Percentiles rank a stretch among this genome's conserved stretches.
Conservation (phyloP, 352 stramenopile species). For the Pythium dissotocum region DNA sequence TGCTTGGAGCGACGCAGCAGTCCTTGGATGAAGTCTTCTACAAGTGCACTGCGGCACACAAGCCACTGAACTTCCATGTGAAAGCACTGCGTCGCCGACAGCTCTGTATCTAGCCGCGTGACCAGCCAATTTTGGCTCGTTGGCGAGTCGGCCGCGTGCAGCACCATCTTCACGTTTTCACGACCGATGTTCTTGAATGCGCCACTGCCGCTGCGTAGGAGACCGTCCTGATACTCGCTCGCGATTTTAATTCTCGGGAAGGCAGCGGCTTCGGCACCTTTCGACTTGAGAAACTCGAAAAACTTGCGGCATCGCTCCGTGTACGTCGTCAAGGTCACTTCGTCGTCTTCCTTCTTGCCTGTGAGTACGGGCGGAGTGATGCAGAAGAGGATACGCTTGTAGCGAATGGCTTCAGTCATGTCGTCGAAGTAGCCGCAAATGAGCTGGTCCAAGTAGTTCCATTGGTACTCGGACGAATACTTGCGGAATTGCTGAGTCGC, state of each 20-base stretch:
- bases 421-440: conserved; percentile 87
- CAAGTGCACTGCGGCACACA: conserved; percentile 77
- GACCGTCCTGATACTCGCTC: conserved; percentile 44
- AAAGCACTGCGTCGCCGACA: conserved; percentile 68
- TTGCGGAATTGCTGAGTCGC: conserved; percentile 83
- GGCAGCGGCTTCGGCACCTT: conserved; percentile 48
- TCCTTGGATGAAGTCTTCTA: conserved; percentile 79
- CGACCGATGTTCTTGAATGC: conserved; percentile 73
- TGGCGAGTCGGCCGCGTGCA: conserved; percentile 62
- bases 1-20: conserved; percentile 75
- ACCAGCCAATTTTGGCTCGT: conserved; percentile 86
- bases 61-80: conserved; percentile 88
- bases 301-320: conserved; percentile 72
- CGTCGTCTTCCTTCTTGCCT: conserved; percentile 30
- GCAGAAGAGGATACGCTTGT: conserved; percentile 78
- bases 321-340: conserved; percentile 48
- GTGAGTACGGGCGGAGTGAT: conserved; percentile 53
- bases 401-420: conserved; percentile 84
- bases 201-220: conserved; percentile 44
- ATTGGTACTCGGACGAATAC: conserved; percentile 81
- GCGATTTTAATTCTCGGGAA: conserved; percentile 62
- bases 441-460: conserved; percentile 86
- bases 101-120: conserved; percentile 71
- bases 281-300: conserved; percentile 63
- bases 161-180: conserved; percentile 69